A percentile compares a stretch with the other conserved stretches of the same genome.
These are phyloP conservation scores for Alternaria incomplexa DNA, from an alignment of 2,329 filamentous ascomycete species.

Conservation along the genomic window DNA sequence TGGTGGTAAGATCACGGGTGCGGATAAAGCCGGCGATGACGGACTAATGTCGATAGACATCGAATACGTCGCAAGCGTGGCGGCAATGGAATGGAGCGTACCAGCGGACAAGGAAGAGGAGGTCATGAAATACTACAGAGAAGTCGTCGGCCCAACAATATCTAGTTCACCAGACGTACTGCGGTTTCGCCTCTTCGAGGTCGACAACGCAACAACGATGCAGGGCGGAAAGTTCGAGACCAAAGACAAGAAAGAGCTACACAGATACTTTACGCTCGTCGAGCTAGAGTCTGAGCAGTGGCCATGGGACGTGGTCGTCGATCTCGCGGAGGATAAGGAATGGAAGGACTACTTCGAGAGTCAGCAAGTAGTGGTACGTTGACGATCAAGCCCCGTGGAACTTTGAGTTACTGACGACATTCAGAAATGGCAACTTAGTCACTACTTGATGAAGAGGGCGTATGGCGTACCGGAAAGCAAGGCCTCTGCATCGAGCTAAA, in stretches of 20 bases:
- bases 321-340: constrained; percentile 13
- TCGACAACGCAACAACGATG: constrained; percentile 15
- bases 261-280: constrained; percentile 17
- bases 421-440: constrained; percentile 23
- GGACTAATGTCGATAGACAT: constrained; percentile 15
- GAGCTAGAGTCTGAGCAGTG: constrained; percentile 23
- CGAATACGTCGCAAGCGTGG: constrained; percentile 15
- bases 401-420: background rate
- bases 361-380: constrained; percentile 17
- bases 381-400: background rate
- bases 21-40: background rate
- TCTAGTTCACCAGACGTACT: constrained; percentile 16
- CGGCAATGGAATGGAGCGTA: constrained; percentile 21
- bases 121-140: constrained; percentile 14
- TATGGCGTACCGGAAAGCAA: background rate
- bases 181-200: constrained; percentile 20
- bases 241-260: constrained; percentile 11
- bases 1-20: constrained; percentile 8
- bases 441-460: constrained; percentile 13
- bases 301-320: constrained; percentile 26
- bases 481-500: background rate
- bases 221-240: constrained; percentile 1
- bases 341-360: constrained; percentile 23
- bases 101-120: constrained; percentile 14
- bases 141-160: constrained; percentile 12